Base-by-base conservation (phyloP, 345 rosid species). In the Gossypium longicalyx region DNA sequence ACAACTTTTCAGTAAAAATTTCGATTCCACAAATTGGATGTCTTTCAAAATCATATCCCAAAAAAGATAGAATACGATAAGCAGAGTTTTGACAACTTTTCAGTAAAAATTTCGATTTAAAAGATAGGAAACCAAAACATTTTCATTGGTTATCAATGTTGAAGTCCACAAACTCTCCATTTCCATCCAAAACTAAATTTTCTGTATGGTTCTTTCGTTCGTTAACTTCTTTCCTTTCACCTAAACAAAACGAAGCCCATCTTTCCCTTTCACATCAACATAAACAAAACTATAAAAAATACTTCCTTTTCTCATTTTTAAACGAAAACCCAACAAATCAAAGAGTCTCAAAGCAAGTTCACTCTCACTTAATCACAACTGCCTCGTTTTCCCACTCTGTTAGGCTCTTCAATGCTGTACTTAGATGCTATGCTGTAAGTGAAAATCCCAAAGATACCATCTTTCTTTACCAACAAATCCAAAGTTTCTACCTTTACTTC, bases 391-490 rank as follows among this genome's bases (percentile, higher is more conserved):
- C 79, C 73, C 81, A 71, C 70, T 77, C 79, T 20, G 52, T 84
- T 20, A 71, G 38, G 7, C 83, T 84, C 22, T 87, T 90, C 80
- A 88, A 86, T 81, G 65, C 87, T 72, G 71, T 90, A 64, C 87
- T 92, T 43, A 85, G 89, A 45, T 83, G 84, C 74, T 92, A 92
- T 83, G 85, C 89, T 9, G 76, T 80, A 4, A 12, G 75, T 19
- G 81, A 77, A n/a, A 65, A 56, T 3, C 91, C 93, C 65, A 77
- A 65, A 60, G 76, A 67, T 1, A 80, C 91, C 77, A 83, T 87
- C 79, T 81, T 82, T 25, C 83, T 87, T 52, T 80, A 82, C 80
- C 73, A 76, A 13, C 91, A 90, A 78, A 80, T 86, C 74, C 90
- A 70, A 48, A 81, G 81, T 38, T 71, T 72, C 22, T 79, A 81